Percentiles rank a stretch among this genome's conserved stretches.
phyloP scores from a whole-genome alignment of 108 stramenopile genomes.

The Skeletonema menzelii region DNA sequence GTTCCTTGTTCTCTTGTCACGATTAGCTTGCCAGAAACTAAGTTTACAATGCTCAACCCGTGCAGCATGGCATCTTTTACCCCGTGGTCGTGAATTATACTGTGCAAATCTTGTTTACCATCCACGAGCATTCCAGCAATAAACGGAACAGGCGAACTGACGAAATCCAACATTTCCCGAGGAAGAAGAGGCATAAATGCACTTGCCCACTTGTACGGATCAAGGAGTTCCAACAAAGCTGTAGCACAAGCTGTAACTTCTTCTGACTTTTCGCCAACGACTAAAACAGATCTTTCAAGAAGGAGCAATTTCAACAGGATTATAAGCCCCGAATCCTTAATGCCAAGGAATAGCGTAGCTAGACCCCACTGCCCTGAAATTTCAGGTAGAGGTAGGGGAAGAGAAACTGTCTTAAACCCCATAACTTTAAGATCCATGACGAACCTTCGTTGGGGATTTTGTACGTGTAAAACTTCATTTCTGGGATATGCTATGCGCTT shows the following conservation, averaged over 20 bases:
- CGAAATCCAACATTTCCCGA: conserved; percentile 52
- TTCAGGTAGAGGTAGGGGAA: conserved; percentile 51
- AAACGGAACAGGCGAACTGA: conserved; percentile 55
- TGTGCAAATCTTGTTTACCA: conserved; percentile 25
- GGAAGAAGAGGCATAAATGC: conserved; percentile 57
- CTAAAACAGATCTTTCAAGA: conserved; percentile 46
- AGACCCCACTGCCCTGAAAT: conserved; percentile 49
- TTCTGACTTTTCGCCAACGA: conserved; percentile 41
- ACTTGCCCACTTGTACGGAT: conserved; percentile 54
- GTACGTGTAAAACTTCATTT: conserved; percentile 30
- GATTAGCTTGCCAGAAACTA: conserved; percentile 44
- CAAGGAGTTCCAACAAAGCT: conserved; percentile 42
- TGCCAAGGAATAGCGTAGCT: conserved; percentile 39
- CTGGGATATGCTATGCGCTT: conserved; percentile 29
- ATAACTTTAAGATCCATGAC: conserved; percentile 30
- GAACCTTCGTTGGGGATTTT: conserved; percentile 27
- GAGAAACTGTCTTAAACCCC: conserved; percentile 29
- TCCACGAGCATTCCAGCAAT: conserved; percentile 51
- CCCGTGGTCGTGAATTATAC: conserved; percentile 32
- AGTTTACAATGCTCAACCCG: conserved; percentile 46
- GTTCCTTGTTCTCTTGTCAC: conserved; percentile 45
- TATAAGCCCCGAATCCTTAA: conserved; percentile 43
- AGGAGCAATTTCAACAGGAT: conserved; percentile 51
- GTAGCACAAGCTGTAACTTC: conserved; percentile 45
- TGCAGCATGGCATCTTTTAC: conserved; percentile 48